These are phyloP conservation scores for Pseudotsuga menziesii DNA, from an alignment of 75 land plant genomes.

Conservation along the genomic window DNA sequence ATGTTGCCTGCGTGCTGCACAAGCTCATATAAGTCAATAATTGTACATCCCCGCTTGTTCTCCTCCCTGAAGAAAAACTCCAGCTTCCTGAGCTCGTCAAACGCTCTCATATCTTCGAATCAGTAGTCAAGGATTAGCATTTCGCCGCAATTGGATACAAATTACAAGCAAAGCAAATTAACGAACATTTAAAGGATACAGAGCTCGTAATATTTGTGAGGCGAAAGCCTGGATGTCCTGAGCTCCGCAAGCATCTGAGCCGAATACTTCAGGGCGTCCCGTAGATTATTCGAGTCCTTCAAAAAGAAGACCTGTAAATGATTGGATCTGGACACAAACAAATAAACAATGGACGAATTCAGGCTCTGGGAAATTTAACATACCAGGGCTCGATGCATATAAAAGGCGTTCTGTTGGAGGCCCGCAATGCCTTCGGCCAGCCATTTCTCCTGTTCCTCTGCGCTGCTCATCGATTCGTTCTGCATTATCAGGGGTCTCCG, in stretches of 20 bases:
- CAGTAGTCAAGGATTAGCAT: background rate
- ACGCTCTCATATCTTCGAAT: constrained; percentile 84
- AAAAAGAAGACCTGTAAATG: background rate
- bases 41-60: constrained; percentile 66
- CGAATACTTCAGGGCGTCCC: constrained; percentile 89
- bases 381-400: constrained; percentile 98
- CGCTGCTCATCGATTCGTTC: constrained; percentile 27
- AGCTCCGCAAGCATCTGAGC: constrained; percentile 98
- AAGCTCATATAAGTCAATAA: constrained; percentile 88
- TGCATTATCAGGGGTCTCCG: background rate
- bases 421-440: constrained; percentile 92
- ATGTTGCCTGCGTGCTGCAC: constrained; percentile 98
- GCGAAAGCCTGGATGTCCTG: constrained; percentile 87
- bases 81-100: constrained; percentile 90
- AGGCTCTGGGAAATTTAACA: background rate
- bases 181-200: constrained; percentile 50
- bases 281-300: constrained; percentile 86
- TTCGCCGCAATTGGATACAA: background rate
- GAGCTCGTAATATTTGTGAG: constrained; percentile 93
- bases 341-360: background rate
- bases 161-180: background rate
- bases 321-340: background rate
- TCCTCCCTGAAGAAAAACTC: constrained; percentile 92
- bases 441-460: constrained; percentile 97
- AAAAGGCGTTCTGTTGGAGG: constrained; percentile 92